Conservation (phyloP, 768 basidiomycete species). For the Russula brevipes region DNA sequence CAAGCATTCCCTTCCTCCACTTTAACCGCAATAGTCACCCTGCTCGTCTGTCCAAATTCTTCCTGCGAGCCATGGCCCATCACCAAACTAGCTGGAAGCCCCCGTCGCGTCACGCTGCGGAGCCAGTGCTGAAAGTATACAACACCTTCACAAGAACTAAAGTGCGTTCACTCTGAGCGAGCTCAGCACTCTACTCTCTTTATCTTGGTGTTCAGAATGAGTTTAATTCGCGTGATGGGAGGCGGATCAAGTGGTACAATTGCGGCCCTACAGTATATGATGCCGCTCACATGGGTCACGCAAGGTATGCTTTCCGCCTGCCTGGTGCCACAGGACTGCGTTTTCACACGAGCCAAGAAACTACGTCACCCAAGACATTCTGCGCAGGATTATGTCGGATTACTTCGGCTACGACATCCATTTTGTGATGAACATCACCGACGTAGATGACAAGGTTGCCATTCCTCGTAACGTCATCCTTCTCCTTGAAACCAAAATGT, state of each 20-base stretch:
- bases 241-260: constrained; percentile 95
- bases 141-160: constrained; percentile 92
- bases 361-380: constrained; percentile 92
- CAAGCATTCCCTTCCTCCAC: constrained; percentile 3
- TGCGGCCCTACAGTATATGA: constrained; percentile 99
- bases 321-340: too few species aligned
- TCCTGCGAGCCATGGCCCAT: constrained; percentile 42
- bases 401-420: constrained; percentile 98
- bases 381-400: constrained; percentile 85
- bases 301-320: constrained; percentile 53
- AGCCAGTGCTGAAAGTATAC: constrained; percentile 76
- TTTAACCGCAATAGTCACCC: not conserved
- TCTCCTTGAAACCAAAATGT: not conserved
- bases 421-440: constrained; percentile 99
- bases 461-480: constrained; percentile 18
- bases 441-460: constrained; percentile 95
- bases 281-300: constrained; percentile 97
- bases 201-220: constrained; percentile 50
- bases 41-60: not conserved
- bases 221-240: constrained; percentile 64
- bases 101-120: constrained; percentile 42
- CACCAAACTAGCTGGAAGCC: constrained; percentile 55
- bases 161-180: constrained; percentile 40
- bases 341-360: constrained; percentile 49
- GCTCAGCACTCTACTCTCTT: not conserved